These are phyloP conservation scores for Escovopsis sp. DNA, from an alignment of 2,329 filamentous ascomycete genomes.

Conservation along the genomic window DNA sequence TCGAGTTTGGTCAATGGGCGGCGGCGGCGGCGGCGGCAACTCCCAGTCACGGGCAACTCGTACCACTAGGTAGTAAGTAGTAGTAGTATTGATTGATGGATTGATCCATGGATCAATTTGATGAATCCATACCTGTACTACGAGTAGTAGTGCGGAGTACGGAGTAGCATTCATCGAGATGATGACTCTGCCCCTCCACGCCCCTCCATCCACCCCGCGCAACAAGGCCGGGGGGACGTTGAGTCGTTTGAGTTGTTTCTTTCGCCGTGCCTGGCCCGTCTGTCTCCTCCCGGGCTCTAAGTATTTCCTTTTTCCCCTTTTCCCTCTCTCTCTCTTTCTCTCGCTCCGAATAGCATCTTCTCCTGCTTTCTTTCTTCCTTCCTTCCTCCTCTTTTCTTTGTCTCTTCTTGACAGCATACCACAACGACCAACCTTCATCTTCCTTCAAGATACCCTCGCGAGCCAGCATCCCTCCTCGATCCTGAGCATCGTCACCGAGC, in stretches of 20 bases:
- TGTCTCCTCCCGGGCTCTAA: neutral
- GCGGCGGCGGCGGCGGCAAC: too few species aligned
- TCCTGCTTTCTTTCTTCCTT: neutral
- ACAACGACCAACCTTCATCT: neutral
- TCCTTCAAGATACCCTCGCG: neutral
- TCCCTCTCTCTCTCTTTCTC: neutral
- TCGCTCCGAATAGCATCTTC: neutral
- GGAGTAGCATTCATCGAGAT: too few species aligned
- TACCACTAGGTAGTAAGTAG: too few species aligned
- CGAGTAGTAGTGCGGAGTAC: too few species aligned
- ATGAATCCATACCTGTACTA: too few species aligned
- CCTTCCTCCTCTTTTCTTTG: neutral
- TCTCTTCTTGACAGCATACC: neutral
- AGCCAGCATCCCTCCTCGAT: neutral
- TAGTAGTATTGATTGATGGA: too few species aligned
- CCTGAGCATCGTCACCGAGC: neutral
- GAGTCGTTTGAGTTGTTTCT: constrained; percentile 5
- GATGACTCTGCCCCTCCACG: constrained; percentile 1
- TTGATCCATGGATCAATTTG: too few species aligned
- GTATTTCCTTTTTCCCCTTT: neutral
- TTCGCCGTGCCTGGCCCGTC: neutral
- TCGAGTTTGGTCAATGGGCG: too few species aligned
- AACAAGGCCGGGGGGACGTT: neutral
- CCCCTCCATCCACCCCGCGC: too few species aligned
- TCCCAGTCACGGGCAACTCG: too few species aligned